Conservation (phyloP, 2,329 filamentous ascomycete genomes). For the Ophiostoma montium region DNA sequence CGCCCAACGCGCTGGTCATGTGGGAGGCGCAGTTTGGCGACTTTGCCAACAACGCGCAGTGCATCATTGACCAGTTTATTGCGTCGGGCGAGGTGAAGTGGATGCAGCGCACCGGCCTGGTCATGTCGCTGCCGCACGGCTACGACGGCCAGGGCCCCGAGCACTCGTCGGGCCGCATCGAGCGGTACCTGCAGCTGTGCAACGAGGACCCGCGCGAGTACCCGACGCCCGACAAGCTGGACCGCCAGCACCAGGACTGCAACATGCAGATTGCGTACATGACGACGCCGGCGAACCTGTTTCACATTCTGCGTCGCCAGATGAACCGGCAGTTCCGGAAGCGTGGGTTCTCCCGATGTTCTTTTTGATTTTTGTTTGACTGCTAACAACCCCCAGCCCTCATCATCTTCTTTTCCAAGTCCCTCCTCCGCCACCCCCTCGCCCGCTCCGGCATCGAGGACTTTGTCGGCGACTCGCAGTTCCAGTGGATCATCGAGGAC, state of each 20-base stretch:
- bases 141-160: slow-evolving; percentile 98
- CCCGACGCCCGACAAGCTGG: slow-evolving; percentile 75
- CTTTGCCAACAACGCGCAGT: slow-evolving; percentile 98
- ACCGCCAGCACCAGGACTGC: slow-evolving; percentile 97
- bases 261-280: slow-evolving; percentile 98
- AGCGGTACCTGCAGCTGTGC: slow-evolving; percentile 91
- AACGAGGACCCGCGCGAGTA: slow-evolving; percentile 95
- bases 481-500: slow-evolving; percentile 93
- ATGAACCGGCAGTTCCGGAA: slow-evolving; percentile 99
- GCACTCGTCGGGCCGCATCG: slow-evolving; percentile 93
- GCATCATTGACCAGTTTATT: slow-evolving; percentile 97
- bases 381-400: slow-evolving; percentile 47
- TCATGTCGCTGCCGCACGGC: slow-evolving; percentile 92
- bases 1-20: slow-evolving; percentile 93
- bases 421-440: slow-evolving; percentile 83
- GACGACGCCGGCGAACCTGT: slow-evolving; percentile 90
- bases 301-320: slow-evolving; percentile 91
- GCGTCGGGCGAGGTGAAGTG: slow-evolving; percentile 96
- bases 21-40: slow-evolving; percentile 99
- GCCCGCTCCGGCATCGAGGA: slow-evolving; percentile 83
- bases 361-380: background rate
- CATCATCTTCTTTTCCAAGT: slow-evolving; percentile 97
- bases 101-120: slow-evolving; percentile 93
- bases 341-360: slow-evolving; percentile 45
- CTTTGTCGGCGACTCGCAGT: slow-evolving; percentile 81